phyloP scores from a whole-genome alignment of 1,139 yeast genomes.

The Arxiozyma heterogenica region DNA sequence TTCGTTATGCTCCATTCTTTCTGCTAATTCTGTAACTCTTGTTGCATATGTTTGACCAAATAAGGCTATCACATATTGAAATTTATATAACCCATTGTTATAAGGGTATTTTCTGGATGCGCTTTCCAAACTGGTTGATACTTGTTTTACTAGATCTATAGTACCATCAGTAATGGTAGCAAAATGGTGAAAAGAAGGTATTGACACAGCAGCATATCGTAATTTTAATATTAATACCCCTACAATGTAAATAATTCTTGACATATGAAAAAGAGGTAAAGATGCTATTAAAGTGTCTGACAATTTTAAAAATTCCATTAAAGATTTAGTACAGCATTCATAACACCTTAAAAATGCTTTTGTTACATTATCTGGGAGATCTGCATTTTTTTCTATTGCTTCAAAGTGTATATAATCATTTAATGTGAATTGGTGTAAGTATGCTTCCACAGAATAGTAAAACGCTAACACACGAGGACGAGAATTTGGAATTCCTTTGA shows the following conservation, averaged over 20 bases:
- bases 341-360: slow-evolving; percentile 44
- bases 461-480: slow-evolving; percentile 42
- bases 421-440: slow-evolving; percentile 10
- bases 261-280: slow-evolving; percentile 53
- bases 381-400: not conserved
- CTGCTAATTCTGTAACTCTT: slow-evolving; percentile 34
- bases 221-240: slow-evolving; percentile 52
- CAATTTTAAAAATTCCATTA: slow-evolving; percentile 42
- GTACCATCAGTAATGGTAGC: slow-evolving; percentile 45
- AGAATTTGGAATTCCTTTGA: slow-evolving; percentile 30
- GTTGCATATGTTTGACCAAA: slow-evolving; percentile 53
- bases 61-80: slow-evolving; percentile 45
- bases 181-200: slow-evolving; percentile 41
- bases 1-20: slow-evolving; percentile 1
- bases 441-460: slow-evolving; percentile 58
- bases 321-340: slow-evolving; percentile 44
- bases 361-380: slow-evolving; percentile 1
- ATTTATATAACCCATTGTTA: slow-evolving; percentile 45
- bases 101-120: slow-evolving; percentile 33
- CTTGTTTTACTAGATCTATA: slow-evolving; percentile 37
- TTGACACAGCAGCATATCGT: slow-evolving; percentile 45
- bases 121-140: slow-evolving; percentile 32
- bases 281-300: slow-evolving; percentile 40
- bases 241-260: slow-evolving; percentile 59
- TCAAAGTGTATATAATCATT: slow-evolving; percentile 5